Conservation (phyloP, 768 basidiomycete genomes). For the Tulasnella sp. region DNA sequence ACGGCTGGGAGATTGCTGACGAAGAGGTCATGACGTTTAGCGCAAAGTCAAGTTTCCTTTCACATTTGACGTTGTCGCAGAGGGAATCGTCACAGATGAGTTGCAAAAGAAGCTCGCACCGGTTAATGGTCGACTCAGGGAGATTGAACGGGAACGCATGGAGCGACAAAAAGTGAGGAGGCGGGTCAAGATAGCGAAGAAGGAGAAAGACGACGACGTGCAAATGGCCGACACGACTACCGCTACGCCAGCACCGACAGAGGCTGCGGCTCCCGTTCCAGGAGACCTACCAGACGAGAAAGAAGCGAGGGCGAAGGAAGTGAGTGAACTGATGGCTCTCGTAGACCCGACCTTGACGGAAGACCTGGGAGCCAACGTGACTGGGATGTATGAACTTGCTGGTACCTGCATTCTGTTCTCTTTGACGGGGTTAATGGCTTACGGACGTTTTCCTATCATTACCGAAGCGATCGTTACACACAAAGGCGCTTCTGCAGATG, state of each 20-base stretch:
- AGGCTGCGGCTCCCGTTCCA: not conserved
- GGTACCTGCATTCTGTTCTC: constrained; percentile 41
- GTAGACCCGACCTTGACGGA: constrained; percentile 50
- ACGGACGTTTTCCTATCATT: not conserved
- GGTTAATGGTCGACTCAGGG: constrained; percentile 59
- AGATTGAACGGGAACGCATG: constrained; percentile 69
- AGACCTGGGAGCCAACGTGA: constrained; percentile 65
- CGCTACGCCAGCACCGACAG: not conserved
- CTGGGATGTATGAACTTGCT: constrained; percentile 82
- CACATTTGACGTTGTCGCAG: constrained; percentile 69
- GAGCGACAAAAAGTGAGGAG: constrained; percentile 78
- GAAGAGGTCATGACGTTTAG: constrained; percentile 30
- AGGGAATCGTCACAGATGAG: constrained; percentile 66
- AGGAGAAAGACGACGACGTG: constrained; percentile 27
- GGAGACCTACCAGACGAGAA: constrained; percentile 41
- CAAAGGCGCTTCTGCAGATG: constrained; percentile 91
- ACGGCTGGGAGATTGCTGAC: not conserved
- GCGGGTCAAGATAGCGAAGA: constrained; percentile 43
- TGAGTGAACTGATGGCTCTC: constrained; percentile 49
- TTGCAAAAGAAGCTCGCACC: constrained; percentile 62
- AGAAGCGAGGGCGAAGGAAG: constrained; percentile 54
- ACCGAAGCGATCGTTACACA: constrained; percentile 80
- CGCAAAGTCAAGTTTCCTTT: constrained; percentile 87
- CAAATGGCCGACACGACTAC: constrained; percentile 19
- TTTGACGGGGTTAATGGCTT: not conserved